Base-by-base conservation (phyloP, 805 yeast genomes). In the Wickerhamiella lipophila region DNA sequence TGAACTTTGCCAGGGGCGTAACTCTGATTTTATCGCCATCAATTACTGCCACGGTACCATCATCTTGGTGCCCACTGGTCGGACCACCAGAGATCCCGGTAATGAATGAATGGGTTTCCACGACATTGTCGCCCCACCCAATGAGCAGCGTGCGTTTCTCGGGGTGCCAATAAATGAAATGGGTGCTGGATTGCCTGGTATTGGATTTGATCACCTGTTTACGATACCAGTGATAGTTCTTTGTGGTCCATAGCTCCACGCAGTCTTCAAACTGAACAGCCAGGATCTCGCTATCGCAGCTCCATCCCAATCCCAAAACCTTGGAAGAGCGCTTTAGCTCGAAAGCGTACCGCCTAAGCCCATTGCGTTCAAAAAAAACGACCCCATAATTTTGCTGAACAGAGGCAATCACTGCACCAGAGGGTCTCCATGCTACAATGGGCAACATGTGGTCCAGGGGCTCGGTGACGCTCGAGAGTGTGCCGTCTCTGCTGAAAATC, bases 201-300 rank as follows among this genome's bases (percentile, higher is more conserved):
- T 23, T 23, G 16, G 44, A 36, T 1, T 6, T 3, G 2, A 88
- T 64, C 58, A 83, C 94, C 63, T 83, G 94, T 60, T 92, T 92
- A 56, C 88, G 71, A 64, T 83, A 87, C 98, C 98, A 92, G 60
- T 88, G 94, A 64, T 88, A 92, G 64, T 92, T 92, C 60, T 84
- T 87, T 3, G 83, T 72, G 1, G 94, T 79, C 96, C 96, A 92
- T 21, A 92, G 64, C 60, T 83, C 94, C n/a, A 92, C 73, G 13
- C 76, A 68, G 56, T 78, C 72, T 1, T 64, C 53, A 25, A 83
- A 68, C 36, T 75, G 79, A 11, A 92, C 67, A 1, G 95, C 84
- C 49, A 92, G 68, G 1, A 83, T 71, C 55, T 87, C 94, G 48
- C 88, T 79, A 56, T 80, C 79, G 34, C 78, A 70, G 47, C 89